Conservation (phyloP, 306 rosid genomes). For the Vigna angularis region DNA sequence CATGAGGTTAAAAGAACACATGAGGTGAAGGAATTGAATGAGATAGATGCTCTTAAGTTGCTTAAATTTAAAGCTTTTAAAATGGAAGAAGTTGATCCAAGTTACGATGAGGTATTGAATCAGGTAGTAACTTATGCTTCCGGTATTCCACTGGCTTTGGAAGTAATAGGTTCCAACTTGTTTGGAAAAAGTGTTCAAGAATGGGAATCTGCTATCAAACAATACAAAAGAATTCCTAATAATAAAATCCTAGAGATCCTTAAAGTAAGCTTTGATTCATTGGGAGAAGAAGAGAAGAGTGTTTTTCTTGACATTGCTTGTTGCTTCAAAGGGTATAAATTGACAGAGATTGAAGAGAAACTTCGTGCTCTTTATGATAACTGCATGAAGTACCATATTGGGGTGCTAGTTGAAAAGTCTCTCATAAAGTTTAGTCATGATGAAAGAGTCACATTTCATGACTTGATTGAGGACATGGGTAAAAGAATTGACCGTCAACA, state of each 20-base stretch:
- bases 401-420: background rate
- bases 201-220: background rate
- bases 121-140: background rate
- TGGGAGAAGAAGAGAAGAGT: background rate
- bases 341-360: background rate
- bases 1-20: background rate
- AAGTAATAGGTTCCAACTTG: background rate
- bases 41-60: too few species aligned
- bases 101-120: background rate
- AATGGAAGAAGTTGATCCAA: background rate
- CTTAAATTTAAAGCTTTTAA: background rate
- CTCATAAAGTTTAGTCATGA: background rate
- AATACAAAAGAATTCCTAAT: background rate
- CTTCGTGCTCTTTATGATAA: background rate
- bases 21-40: background rate
- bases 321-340: background rate
- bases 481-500: background rate
- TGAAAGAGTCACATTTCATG: background rate
- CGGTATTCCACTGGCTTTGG: background rate
- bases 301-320: background rate
- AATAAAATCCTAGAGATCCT: background rate
- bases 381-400: background rate
- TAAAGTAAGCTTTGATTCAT: background rate
- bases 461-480: background rate
- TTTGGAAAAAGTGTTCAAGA: background rate